Base-by-base conservation (phyloP, 257 asterid genomes). In the Gynochthodes officinalis region DNA sequence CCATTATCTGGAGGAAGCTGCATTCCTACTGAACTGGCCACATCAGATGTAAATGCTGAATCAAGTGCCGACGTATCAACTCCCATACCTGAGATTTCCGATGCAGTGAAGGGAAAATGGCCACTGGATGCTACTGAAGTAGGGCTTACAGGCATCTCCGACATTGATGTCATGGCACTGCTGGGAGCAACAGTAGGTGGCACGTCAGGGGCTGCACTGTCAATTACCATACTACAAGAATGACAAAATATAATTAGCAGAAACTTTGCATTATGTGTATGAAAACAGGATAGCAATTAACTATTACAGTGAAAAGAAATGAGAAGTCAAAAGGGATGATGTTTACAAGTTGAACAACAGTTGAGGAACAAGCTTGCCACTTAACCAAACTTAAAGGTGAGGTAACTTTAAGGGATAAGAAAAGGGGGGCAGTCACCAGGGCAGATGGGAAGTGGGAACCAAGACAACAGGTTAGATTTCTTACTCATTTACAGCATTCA, bases 71-170 rank as follows among this genome's bases (percentile, higher is more conserved):
- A 86, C 30, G 93, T 75, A 69, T 94, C 99, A 40, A 89, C 93
- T 57, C 93, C 99, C 73, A 94, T 83, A 73, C 96, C 93, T 0
- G 98, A 84, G 49, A 94, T 89, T 33, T 91, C 97, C 2, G 99
- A 88, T 49, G 97, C 79, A 58, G 89, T 83, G 71, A 94, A 94
- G 18, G 96, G 96, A 44, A 93, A 93, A 83, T 89, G 98, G 43
- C 97, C 96, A 68, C 96, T 89, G 18, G 98, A 93, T 23, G 96
- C 96, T 54, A 85, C 96, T 67, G 97, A 89, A 50, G 96, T 82
- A 40, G 96, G 96, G 90, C 97, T 94, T 49, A 91, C 85, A 5
- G 96, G 91, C 85, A 91, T 84, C 74, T 91, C 96, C 3, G 96
- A 87, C 88, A 89, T 82, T 53, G 95, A 82, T 64, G 96, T 83